Conservation (phyloP, 2,329 filamentous ascomycete genomes). For the Penicillium fuscoglaucum region DNA sequence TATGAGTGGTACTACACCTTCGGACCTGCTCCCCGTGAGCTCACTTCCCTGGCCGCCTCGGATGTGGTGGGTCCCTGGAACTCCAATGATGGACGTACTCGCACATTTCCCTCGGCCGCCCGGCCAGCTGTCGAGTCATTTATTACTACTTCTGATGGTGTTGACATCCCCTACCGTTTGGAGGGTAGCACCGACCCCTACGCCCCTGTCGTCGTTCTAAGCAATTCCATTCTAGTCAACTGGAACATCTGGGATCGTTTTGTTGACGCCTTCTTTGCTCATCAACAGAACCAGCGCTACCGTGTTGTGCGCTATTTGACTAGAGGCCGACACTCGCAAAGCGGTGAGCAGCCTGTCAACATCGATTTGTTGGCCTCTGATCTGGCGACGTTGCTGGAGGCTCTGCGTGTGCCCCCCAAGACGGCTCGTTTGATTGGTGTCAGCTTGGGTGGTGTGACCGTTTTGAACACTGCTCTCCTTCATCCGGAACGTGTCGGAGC, state of each 20-base stretch:
- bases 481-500: slow-evolving; percentile 60
- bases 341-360: slow-evolving; percentile 50
- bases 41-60: slow-evolving; percentile 55
- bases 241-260: slow-evolving; percentile 80
- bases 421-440: slow-evolving; percentile 72
- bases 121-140: slow-evolving; percentile 64
- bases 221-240: slow-evolving; percentile 77
- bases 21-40: slow-evolving; percentile 69
- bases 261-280: slow-evolving; percentile 58
- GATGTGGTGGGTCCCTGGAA: slow-evolving; percentile 54
- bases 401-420: slow-evolving; percentile 63
- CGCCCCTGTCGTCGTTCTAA: slow-evolving; percentile 72
- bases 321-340: slow-evolving; percentile 62
- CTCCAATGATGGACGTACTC: slow-evolving; percentile 57
- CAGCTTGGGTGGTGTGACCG: slow-evolving; percentile 76
- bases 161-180: slow-evolving; percentile 69
- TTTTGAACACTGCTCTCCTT: slow-evolving; percentile 69
- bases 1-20: slow-evolving; percentile 80
- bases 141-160: slow-evolving; percentile 67
- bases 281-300: slow-evolving; percentile 58
- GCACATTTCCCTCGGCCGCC: slow-evolving; percentile 50
- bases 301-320: slow-evolving; percentile 75
- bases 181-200: slow-evolving; percentile 67
- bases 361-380: slow-evolving; percentile 69
- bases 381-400: slow-evolving; percentile 64